These are phyloP conservation scores for Lactifluus pinguis DNA, from an alignment of 768 basidiomycete species.

Conservation along the genomic window DNA sequence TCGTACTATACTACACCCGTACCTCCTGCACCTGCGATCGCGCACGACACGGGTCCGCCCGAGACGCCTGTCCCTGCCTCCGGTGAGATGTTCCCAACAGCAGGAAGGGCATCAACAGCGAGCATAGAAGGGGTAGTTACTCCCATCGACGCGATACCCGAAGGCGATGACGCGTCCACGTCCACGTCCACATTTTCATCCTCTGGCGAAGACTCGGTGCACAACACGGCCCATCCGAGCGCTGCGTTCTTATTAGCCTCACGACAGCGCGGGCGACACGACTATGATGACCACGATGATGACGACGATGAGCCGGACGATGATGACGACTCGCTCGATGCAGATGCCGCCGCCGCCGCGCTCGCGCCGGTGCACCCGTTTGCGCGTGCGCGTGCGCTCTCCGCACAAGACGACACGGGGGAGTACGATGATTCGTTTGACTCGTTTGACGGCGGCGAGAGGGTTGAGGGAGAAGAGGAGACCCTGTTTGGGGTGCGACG, in stretches of 20 bases:
- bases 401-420: background rate
- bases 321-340: constrained; percentile 31
- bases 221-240: constrained; percentile 55
- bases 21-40: background rate
- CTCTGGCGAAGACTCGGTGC: constrained; percentile 42
- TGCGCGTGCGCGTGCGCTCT: constrained; percentile 30
- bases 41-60: constrained; percentile 23
- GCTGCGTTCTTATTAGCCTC: constrained; percentile 63
- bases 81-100: constrained; percentile 18
- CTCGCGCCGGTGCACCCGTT: constrained; percentile 53
- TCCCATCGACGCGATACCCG: constrained; percentile 3
- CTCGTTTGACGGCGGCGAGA: constrained; percentile 34
- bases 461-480: constrained; percentile 39
- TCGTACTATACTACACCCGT: constrained; percentile 11
- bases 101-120: background rate
- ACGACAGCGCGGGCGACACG: constrained; percentile 20
- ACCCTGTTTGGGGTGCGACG: constrained; percentile 66
- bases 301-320: constrained; percentile 14
- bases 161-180: constrained; percentile 28
- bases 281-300: constrained; percentile 11
- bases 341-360: constrained; percentile 38
- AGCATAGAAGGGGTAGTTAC: background rate
- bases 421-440: constrained; percentile 38
- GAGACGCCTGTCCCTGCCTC: constrained; percentile 22
- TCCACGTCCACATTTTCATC: constrained; percentile 48